These are phyloP conservation scores for Aphanocladium album DNA, from an alignment of 2,329 filamentous ascomycete genomes.

Conservation along the genomic window DNA sequence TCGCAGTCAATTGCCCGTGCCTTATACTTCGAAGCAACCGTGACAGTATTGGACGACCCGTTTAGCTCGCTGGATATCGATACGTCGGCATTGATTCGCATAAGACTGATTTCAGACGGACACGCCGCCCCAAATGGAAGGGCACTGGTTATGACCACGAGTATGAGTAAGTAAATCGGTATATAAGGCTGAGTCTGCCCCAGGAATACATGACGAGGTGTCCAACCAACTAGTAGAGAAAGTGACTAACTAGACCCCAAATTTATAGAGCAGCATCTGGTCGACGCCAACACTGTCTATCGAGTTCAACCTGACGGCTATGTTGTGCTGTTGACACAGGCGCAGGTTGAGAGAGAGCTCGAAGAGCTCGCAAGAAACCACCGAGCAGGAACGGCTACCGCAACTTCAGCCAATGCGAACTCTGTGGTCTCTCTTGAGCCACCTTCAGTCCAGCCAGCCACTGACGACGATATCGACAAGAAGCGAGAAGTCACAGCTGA, in stretches of 20 bases:
- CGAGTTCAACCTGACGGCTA: background rate
- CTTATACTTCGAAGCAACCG: background rate
- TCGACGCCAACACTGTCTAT: background rate
- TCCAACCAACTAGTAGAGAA: too few species aligned
- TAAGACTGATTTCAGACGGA: background rate
- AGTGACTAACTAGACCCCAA: too few species aligned
- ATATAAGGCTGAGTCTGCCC: background rate
- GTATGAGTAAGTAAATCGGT: background rate
- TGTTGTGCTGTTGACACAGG: background rate
- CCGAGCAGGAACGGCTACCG: background rate
- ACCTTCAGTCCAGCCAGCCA: background rate
- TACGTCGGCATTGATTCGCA: background rate
- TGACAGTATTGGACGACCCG: conserved; percentile 1
- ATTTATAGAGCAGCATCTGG: background rate
- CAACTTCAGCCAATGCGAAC: background rate
- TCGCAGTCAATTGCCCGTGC: background rate
- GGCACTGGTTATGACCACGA: conserved; percentile 6
- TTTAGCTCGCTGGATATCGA: background rate
- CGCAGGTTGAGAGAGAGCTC: background rate
- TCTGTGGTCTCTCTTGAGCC: background rate
- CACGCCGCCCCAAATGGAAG: background rate
- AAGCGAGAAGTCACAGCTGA: background rate
- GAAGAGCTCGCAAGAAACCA: background rate
- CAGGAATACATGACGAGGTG: too few species aligned
- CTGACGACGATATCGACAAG: background rate